Base-by-base conservation (phyloP, 2,329 filamentous ascomycete genomes). In the Fusarium sp. region DNA sequence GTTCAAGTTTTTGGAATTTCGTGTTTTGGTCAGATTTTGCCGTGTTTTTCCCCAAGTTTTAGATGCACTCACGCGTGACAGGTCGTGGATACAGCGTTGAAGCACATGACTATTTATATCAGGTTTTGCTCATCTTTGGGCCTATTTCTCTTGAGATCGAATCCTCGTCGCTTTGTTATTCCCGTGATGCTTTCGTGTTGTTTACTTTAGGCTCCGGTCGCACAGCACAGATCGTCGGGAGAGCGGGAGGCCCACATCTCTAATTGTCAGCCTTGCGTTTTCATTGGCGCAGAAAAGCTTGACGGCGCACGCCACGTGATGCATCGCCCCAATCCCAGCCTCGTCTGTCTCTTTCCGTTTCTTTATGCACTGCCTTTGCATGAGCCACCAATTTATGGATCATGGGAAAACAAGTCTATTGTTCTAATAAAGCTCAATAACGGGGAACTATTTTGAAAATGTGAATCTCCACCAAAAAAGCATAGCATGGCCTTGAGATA, bases 121-220 rank as follows among this genome's bases (percentile, higher is more conserved):
- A 13, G 10, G 7, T n/a, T 24, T 9, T 6, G 6, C 14, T 26
- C 24, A 26, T 5, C 8, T 45, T 22, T 10, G 6, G 6, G 20
- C 10, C 24, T 4, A 1, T 13, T 24, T 6, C 8, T 50, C 1
- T 22, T 4, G 0, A n/a, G 13, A 16, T 9, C 1, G 0, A 0
- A 14, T 33, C 3, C 6, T 15, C 13, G 4, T 22, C 10, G 6
- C 20, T 55, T 31, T 55, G 26, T 1, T 18, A 2, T 31, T 50
- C 45, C 31, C 0, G 22, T 16, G 36, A 42, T 42, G 28, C 0
- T 30, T 53, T 55, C 15, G 4, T 41, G 51, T 55, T 1, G 35
- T 55, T 38, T 1, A 15, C 0, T 30, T 30, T 38, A 2, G 3
- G 24, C 5, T 28, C 1, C 4, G 15, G 22, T 3, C 36, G 36